Evolutionary conservation across 805 yeast species (phyloP), one percentile per base, ranked within the genome.

Genomic region (Sugiyamaella americana): DNA sequence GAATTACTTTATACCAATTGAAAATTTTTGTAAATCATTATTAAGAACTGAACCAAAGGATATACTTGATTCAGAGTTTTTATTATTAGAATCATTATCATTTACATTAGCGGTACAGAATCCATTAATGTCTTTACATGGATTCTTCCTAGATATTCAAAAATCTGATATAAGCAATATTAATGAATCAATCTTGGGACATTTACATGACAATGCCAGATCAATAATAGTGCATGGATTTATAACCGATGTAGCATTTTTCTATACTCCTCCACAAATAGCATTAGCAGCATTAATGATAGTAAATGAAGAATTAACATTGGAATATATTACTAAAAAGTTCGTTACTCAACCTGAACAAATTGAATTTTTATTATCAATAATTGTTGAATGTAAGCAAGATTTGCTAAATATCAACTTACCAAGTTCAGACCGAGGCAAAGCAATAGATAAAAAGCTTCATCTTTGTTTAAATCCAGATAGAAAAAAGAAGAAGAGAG

Each of bases 191-290:
- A 74, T 78, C 41, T 66, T 87, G 49, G 91, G 93, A 1, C 70
- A 70, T 40, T 72, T 79, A 38, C 85, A 86, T 63, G 94, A 86
- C 58, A 67, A 69, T 37, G 87, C 95, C 8, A 78, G 83, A 55
- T 73, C 69, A 23, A 66, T 80, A 63, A 72, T 86, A 3, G 76
- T 79, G 39, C 85, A 80, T 21, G 75, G 86, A n/a, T 69, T 87
- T 36, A 68, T 82, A 30, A 79, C 91, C 17, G 96, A 93, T 60
- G 89, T 78, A 2, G 69, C 75, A 5, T 91, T 87, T 56, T 68
- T 79, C 30, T 91, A 68, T 65, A 82, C 98, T 0, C 99, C 99
- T 0, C 96, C 98, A 1, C 98, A 93, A 59, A 86, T 93, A 24
- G 96, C 98, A 1, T 69, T 93, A 44, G 93, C 96, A 0, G 87